These are phyloP conservation scores for Myxozyma geophila DNA, from an alignment of 805 yeast species.

Conservation along the genomic window DNA sequence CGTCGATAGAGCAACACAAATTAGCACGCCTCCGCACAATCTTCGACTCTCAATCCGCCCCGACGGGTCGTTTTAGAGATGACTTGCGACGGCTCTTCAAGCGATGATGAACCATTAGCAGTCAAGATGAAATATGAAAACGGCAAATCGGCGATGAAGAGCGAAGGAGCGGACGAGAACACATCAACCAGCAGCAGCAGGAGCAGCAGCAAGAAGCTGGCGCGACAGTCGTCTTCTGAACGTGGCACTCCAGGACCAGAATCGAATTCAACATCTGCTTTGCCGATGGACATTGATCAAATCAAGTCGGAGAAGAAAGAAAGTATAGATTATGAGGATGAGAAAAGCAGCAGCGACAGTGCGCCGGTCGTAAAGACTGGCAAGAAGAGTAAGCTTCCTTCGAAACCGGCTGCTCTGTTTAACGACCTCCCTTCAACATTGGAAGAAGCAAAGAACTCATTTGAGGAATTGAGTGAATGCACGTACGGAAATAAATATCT, in stretches of 20 bases:
- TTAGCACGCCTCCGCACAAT: background rate
- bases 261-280: background rate
- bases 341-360: background rate
- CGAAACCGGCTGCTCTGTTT: constrained; percentile 22
- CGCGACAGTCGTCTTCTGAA: background rate
- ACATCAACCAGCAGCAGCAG: no score
- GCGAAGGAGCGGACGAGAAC: background rate
- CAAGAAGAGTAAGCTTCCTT: constrained; percentile 14
- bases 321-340: background rate
- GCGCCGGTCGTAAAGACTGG: background rate
- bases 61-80: background rate
- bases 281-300: constrained; percentile 6
- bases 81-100: background rate
- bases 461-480: constrained; percentile 61
- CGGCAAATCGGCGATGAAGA: background rate
- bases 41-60: background rate
- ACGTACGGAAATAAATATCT: constrained; percentile 63
- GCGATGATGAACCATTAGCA: background rate
- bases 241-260: background rate
- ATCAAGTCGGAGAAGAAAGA: background rate
- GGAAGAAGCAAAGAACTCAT: constrained; percentile 66
- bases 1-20: no score
- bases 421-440: constrained; percentile 57
- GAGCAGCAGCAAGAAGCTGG: background rate
- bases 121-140: background rate